A percentile compares a stretch with the other conserved stretches of the same genome.
Evolutionary conservation across 139 green algal genomes (phyloP).

Genomic region (Micromonas pusilla): DNA sequence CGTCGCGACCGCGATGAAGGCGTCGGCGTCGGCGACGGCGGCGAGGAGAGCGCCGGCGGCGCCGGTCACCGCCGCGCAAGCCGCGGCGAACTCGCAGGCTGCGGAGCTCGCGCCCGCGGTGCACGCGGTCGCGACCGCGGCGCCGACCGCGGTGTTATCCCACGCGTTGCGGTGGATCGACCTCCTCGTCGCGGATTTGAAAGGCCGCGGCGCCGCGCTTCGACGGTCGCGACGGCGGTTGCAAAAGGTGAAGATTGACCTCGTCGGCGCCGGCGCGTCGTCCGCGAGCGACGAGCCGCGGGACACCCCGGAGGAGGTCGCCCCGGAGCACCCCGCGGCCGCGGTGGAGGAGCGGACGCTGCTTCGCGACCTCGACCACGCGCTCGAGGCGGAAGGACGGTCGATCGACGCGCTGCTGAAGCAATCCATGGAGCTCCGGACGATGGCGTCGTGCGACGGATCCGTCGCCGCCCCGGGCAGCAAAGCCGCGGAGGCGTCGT

Average conservation of each 20-base stretch:
- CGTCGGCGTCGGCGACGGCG: no score
- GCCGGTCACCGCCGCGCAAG: no score
- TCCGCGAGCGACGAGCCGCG: neutral
- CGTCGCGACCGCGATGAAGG: no score
- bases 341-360: neutral
- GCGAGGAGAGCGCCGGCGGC: no score
- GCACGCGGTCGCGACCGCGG: neutral
- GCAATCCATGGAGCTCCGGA: slow-evolving; percentile 48
- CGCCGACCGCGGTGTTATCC: neutral
- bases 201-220: neutral
- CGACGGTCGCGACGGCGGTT: neutral
- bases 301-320: neutral
- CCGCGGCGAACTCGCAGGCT: no score
- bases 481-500: no score
- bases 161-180: neutral
- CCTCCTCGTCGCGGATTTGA: neutral
- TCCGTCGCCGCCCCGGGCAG: no score
- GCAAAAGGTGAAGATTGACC: neutral
- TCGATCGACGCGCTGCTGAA: slow-evolving; percentile 51
- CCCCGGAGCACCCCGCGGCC: no score
- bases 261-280: no score
- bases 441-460: no score
- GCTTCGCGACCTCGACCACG: neutral
- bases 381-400: neutral
- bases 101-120: neutral